Evolutionary conservation across 2,329 filamentous ascomycete genomes (phyloP), one percentile per base, ranked within the genome.

Genomic region (Cyphellophora attinorum): DNA sequence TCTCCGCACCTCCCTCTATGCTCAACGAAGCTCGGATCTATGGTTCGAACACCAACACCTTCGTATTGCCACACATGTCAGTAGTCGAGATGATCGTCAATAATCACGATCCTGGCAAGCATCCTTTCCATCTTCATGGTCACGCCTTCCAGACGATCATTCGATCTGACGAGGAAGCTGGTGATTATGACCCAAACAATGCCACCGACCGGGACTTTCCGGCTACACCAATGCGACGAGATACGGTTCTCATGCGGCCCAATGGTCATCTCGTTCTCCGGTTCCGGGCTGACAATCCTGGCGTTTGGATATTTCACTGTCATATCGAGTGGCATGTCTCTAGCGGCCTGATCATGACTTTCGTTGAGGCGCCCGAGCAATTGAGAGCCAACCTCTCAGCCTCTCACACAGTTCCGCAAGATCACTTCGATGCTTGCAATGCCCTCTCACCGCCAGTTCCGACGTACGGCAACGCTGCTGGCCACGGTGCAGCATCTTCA

Each of bases 401-500:
- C 13, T 31, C 31, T 16, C 14, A 18, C 25, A 29, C 27, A 46
- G 67, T 74, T 12, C 52, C 91, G 0, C 81, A 86, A 50, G 56
- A 70, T 39, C 61, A 57, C 0, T 47, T 80, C 21, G 29, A 31
- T 18, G 41, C 44, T 4, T 52, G 50, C 34, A 58, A 59, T 4
- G 69, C 64, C 59, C 61, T 5, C 56, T 74, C 0, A 65, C 73
- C 1, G 5, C 61, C 37, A 17, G 42, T 52, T 14, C 48, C 48
- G 2, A 34, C 41, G 19, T 36, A 43, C 29, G 45, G 50, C 35
- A 43, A 34, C 25, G 42, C 36, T 13, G 49, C 51, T 3, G 85
- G 85, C 3, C 91, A 91, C 48, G 85, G 84, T 0, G 85, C 82
- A 0, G 85, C 68, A 0, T 85, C 86, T 50, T 77, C 72, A 0